These are phyloP conservation scores for Curvularia sp. DNA, from an alignment of 2,329 filamentous ascomycete species.

Conservation along the genomic window DNA sequence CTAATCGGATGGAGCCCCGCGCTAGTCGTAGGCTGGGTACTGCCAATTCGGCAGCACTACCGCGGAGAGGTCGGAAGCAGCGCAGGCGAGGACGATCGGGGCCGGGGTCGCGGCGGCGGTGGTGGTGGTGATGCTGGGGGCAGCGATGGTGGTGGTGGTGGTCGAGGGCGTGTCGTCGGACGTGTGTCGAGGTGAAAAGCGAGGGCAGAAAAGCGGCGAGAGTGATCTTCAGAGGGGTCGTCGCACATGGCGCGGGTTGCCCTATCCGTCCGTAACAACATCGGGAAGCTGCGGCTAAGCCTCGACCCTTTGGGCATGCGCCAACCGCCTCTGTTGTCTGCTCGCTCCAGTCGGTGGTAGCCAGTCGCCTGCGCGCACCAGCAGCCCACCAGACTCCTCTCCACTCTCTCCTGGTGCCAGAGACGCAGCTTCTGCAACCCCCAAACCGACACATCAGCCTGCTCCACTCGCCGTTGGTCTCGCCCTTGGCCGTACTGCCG, in stretches of 20 bases:
- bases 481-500: constrained; percentile 23
- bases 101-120: constrained; percentile 1
- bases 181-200: neutral
- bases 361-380: neutral
- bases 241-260: constrained; percentile 16
- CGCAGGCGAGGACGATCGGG: neutral
- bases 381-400: neutral
- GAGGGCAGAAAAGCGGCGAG: constrained; percentile 12
- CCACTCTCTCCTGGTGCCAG: neutral
- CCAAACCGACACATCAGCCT: neutral
- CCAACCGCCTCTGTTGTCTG: neutral
- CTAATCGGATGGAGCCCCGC: constrained; percentile 22
- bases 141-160: neutral
- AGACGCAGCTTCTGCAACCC: neutral
- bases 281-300: constrained; percentile 22
- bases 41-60: constrained; percentile 13
- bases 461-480: constrained; percentile 5
- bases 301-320: constrained; percentile 4
- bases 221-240: constrained; percentile 21
- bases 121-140: neutral
- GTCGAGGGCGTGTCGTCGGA: neutral
- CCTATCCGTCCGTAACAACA: constrained; percentile 11
- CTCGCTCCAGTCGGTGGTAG: neutral
- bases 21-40: constrained; percentile 12
- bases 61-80: constrained; percentile 18